phyloP scores from a whole-genome alignment of 305 asterid species.

The Salvia sclarea region DNA sequence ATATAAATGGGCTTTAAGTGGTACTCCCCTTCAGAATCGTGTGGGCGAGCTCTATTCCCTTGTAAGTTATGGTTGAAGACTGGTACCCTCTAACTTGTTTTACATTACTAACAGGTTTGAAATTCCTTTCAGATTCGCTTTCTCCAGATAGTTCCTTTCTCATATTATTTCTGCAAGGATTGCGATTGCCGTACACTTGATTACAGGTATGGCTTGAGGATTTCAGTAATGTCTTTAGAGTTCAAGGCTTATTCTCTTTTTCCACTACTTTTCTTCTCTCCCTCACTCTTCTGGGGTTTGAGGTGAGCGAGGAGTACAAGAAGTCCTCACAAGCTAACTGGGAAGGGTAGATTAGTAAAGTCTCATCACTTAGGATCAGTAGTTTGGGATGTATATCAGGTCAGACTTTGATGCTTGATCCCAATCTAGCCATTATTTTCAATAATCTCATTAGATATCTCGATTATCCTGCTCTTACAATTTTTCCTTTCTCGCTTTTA shows the following conservation, averaged over 20 bases:
- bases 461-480: neutral
- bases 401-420: neutral
- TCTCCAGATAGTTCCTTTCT: slow-evolving; percentile 75
- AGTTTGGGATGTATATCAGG: neutral
- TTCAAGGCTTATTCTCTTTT: neutral
- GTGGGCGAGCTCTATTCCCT: slow-evolving; percentile 98
- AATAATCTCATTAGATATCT: neutral
- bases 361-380: slow-evolving; percentile 17
- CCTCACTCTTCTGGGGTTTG: slow-evolving; percentile 1
- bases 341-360: neutral
- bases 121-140: slow-evolving; percentile 71
- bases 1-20: slow-evolving; percentile 93
- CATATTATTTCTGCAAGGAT: slow-evolving; percentile 88
- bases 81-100: slow-evolving; percentile 7
- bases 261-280: neutral
- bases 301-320: neutral
- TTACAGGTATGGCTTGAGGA: slow-evolving; percentile 59
- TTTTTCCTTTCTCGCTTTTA: slow-evolving; percentile 6
- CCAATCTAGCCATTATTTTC: neutral
- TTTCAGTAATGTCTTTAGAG: slow-evolving; percentile 21
- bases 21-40: slow-evolving; percentile 95
- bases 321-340: neutral
- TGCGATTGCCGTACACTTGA: slow-evolving; percentile 82
- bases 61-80: slow-evolving; percentile 49
- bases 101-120: slow-evolving; percentile 29